A percentile compares a stretch with the other conserved stretches of the same genome.
Conservation (phyloP, 139 green algal species). For the Ettlia oleoabundans region DNA sequence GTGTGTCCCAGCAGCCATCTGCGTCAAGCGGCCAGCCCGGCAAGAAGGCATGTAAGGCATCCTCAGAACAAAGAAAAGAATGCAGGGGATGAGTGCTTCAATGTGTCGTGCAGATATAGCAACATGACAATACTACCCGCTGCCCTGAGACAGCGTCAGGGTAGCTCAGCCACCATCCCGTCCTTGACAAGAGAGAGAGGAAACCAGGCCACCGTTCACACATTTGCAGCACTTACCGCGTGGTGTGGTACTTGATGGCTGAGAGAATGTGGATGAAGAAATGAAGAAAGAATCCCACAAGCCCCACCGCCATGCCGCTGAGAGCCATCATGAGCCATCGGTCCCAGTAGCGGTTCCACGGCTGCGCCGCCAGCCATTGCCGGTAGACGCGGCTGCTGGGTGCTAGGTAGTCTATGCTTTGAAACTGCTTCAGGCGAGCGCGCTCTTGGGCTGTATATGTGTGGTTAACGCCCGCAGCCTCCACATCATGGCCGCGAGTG, state of each 20-base stretch:
- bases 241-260: slow-evolving; percentile 75
- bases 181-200: too few relatives aligned
- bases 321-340: slow-evolving; percentile 90
- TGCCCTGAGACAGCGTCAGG: too few relatives aligned
- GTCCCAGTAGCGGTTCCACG: slow-evolving; percentile 70
- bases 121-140: too few relatives aligned
- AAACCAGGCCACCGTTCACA: too few relatives aligned
- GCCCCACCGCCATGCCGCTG: slow-evolving; percentile 76
- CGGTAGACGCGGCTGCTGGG: slow-evolving; percentile 83
- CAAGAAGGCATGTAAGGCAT: background rate
- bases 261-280: slow-evolving; percentile 70
- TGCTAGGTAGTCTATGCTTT: slow-evolving; percentile 92
- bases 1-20: slow-evolving; percentile 61
- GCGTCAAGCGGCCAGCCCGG: background rate
- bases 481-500: slow-evolving; percentile 45
- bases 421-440: slow-evolving; percentile 64
- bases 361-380: slow-evolving; percentile 74
- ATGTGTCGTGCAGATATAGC: too few relatives aligned
- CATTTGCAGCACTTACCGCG: slow-evolving; percentile 44
- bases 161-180: too few relatives aligned
- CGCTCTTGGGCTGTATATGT: slow-evolving; percentile 73
- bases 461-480: slow-evolving; percentile 72
- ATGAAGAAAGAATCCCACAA: slow-evolving; percentile 79
- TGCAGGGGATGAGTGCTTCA: too few relatives aligned
- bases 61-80: background rate